Base-by-base conservation (phyloP, 2,329 filamentous ascomycete genomes). In the Colletotrichum brevisporum region DNA sequence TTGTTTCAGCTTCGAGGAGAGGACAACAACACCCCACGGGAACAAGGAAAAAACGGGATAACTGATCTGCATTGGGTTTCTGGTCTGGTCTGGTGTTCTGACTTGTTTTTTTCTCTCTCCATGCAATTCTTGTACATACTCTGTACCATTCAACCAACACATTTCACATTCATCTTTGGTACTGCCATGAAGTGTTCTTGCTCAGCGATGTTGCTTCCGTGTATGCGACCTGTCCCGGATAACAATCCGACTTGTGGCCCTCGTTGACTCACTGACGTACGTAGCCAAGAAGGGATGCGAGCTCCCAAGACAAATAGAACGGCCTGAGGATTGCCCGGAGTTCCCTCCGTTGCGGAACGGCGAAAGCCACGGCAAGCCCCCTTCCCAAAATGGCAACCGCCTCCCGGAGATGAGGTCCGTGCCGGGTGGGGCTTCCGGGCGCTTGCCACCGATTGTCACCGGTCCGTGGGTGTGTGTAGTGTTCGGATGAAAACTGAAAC, bases 51-150 rank as follows among this genome's bases (percentile, higher is more conserved):
- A 39, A 45, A 50, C n/a, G n/a, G 61, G 21, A 47, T 16, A 21
- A 21, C 53, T 50, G 26, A 27, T 51, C 41, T 39, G 57, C 57
- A 60, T 60, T 60, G 45, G 53, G 61, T n/a, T 43, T 16, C 31
- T 36, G 8, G 21, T 24, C 21, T 24, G 31, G 31, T 68, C 60
- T 68, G 52, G 61, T 57, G 59, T 50, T 65, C 12, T 24, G 24
- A 43, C 16, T 50, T 53, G 39, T 13, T 51, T 18, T 24, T 39
- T 27, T 63, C n/a, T 16, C 48, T 63, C n/a, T 18, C 48, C 16
- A 52, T 67, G 45, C 18, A 52, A 26, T 68, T 65, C 53, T 64
- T 68, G 65, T 68, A 65, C 48, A 68, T 68, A 68, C 53, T 68
- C 50, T 54, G 60, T 15, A 61, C n/a, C 45, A 51, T 60, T 58